A percentile compares a stretch with the other conserved stretches of the same genome.
phyloP scores from a whole-genome alignment of 73 alveolate species.

The Halteria grandinella region DNA sequence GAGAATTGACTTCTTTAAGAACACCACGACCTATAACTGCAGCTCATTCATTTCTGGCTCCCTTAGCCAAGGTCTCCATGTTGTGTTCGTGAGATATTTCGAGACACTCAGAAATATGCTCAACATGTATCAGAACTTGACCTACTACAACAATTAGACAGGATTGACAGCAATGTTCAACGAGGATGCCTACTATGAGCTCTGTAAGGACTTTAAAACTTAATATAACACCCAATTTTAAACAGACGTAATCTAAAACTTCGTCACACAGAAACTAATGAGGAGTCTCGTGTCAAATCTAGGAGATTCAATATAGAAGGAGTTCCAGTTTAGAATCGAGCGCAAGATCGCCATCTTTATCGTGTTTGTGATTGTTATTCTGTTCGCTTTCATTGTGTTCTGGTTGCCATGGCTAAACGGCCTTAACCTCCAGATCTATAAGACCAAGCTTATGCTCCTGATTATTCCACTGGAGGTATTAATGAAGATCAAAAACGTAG shows the following conservation, averaged over 20 bases:
- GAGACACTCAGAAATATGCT: conserved; percentile 24
- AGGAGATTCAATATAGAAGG: conserved; percentile 6
- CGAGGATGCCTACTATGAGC: not conserved
- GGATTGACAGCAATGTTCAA: not conserved
- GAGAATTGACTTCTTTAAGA: not conserved
- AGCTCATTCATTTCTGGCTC: conserved; percentile 34
- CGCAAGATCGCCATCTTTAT: conserved; percentile 51
- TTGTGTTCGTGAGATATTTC: conserved; percentile 44
- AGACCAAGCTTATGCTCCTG: conserved; percentile 54
- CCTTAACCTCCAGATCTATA: conserved; percentile 30
- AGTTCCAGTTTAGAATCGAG: conserved; percentile 29
- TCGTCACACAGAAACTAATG: conserved; percentile 10
- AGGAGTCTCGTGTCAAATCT: conserved; percentile 4
- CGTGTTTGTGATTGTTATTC: conserved; percentile 24
- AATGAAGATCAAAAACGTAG: conserved; percentile 52
- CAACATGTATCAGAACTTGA: not conserved
- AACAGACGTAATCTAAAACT: conserved; percentile 43
- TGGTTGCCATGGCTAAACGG: conserved; percentile 64
- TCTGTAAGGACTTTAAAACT: conserved; percentile 12
- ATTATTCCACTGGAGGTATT: conserved; percentile 47
- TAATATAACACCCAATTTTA: not conserved
- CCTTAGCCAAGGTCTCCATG: conserved; percentile 33
- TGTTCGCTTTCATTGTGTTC: conserved; percentile 31
- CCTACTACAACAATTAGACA: not conserved
- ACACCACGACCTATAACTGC: not conserved